Evolutionary conservation across 345 rosid genomes (phyloP), one percentile per base, ranked within the genome.

Genomic region (Firmiana major): DNA sequence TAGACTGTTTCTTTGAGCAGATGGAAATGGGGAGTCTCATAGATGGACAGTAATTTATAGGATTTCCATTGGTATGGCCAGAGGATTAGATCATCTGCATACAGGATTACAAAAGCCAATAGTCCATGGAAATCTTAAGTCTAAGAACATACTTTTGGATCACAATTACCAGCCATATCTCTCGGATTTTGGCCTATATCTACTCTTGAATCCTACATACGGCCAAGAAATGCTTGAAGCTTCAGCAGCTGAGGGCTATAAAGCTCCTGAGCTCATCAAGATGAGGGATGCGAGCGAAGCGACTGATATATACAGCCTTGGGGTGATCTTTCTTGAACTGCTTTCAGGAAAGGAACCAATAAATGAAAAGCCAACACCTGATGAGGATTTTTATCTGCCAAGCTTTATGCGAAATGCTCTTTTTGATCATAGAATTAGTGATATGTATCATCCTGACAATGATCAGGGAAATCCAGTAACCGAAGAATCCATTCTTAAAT

Each of bases 251-350:
- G 86, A 89, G 83, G 99, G 99, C 22, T 95, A 95, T 78, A 95
- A 89, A 83, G 92, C 99, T 48, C 97, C 98, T n/a, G 98, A 95
- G 87, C 89, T 95, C 28, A 87, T 90, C 77, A 93, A 95, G 78
- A 85, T 93, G 91, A 91, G 83, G 71, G 97, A 93, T 79, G 96
- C 82, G 22, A 88, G 83, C 24, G 87, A 79, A 74, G 90, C 82
- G 82, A 87, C 90, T 73, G 99, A 95, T 81, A 83, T 90, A 48
- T 95, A 88, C 82, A 85, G 91, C 82, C 86, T 92, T 6, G 99
- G 99, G 36, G 84, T 95, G 48, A 86, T 90, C 51, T 85, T 95
- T 79, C 97, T 95, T 34, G 97, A 95, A 85, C 48, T 95, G 53
- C 80, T 95, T 48, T 85, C 97, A 0, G 99, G 96, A 22, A 95